Conservation (phyloP, 1,284 basidiomycete genomes). For the Ustilago xerochloae region DNA sequence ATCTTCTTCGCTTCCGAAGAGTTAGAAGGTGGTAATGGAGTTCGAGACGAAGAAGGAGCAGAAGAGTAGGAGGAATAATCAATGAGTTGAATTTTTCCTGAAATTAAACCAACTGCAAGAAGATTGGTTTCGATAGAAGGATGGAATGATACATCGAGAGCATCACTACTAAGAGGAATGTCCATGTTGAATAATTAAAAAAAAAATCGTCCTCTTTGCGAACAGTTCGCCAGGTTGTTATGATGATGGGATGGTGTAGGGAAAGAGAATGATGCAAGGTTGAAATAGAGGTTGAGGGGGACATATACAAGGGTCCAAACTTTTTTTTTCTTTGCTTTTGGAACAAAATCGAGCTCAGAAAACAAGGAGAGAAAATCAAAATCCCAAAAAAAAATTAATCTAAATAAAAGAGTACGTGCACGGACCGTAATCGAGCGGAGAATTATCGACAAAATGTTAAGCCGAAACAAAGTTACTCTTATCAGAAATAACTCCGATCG, state of each 20-base stretch:
- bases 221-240: no score
- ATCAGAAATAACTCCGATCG: constrained; percentile 7
- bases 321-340: not conserved
- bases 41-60: constrained; percentile 8
- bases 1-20: constrained; percentile 4
- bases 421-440: not conserved
- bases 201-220: no score
- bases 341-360: not conserved
- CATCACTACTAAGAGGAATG: constrained; percentile 74
- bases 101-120: constrained; percentile 82
- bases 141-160: constrained; percentile 90
- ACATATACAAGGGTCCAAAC: constrained; percentile 3
- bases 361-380: no score
- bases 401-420: no score
- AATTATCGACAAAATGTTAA: not conserved
- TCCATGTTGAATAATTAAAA: constrained; percentile 45
- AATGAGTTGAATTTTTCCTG: constrained; percentile 84
- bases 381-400: no score
- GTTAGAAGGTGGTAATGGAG: not conserved
- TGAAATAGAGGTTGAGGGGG: no score
- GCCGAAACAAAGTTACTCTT: not conserved
- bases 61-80: constrained; percentile 70
- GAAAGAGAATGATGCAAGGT: no score
- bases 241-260: no score
- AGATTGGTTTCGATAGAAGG: constrained; percentile 73